Percentiles rank a stretch among this genome's conserved stretches.
Conservation (phyloP, 2,329 filamentous ascomycete species). For the Curvularia sp. region DNA sequence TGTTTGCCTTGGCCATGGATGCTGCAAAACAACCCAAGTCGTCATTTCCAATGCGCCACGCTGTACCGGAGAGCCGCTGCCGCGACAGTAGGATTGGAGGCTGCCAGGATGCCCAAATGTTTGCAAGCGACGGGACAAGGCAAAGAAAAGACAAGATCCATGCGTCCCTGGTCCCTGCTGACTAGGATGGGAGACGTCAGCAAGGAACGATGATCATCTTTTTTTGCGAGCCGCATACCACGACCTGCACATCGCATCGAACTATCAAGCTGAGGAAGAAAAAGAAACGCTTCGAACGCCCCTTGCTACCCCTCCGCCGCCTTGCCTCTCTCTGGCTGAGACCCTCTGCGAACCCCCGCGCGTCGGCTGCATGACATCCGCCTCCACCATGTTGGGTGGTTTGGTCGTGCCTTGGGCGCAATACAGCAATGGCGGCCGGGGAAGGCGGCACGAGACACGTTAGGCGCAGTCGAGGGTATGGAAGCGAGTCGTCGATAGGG, state of each 20-base stretch:
- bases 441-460: constrained; percentile 37
- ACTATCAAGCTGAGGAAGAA: constrained; percentile 5
- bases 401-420: constrained; percentile 17
- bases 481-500: constrained; percentile 23
- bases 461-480: constrained; percentile 23
- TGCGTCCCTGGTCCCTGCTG: constrained; percentile 13
- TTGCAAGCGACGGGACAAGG: constrained; percentile 17
- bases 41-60: constrained; percentile 20
- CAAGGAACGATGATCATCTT: constrained; percentile 16
- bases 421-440: constrained; percentile 33
- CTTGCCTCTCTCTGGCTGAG: constrained; percentile 25
- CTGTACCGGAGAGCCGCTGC: constrained; percentile 21
- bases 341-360: constrained; percentile 31
- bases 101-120: constrained; percentile 16
- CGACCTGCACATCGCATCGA: constrained; percentile 19
- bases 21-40: constrained; percentile 9
- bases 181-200: constrained; percentile 18
- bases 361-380: constrained; percentile 30
- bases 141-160: constrained; percentile 16
- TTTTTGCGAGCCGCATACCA: constrained; percentile 18
- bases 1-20: constrained; percentile 23
- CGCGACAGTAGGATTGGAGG: constrained; percentile 17
- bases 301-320: constrained; percentile 18
- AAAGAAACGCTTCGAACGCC: constrained; percentile 20
- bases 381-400: constrained; percentile 28